Evolutionary conservation across 2,329 filamentous ascomycete genomes (phyloP), one percentile per base, ranked within the genome.

Genomic region (Nemania sp.): DNA sequence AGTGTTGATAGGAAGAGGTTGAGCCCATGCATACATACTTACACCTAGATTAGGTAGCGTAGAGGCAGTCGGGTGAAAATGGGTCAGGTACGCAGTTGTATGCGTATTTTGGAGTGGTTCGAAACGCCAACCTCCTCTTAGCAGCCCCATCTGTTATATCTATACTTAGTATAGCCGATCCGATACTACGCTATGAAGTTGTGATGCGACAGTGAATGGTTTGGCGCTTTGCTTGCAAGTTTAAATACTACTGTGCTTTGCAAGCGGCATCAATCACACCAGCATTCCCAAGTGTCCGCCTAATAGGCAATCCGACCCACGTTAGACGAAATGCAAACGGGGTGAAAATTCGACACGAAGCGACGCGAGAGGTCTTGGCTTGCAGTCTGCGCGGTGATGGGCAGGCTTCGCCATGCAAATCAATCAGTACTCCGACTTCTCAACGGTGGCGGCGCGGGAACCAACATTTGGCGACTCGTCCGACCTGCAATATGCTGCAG

Each of bases 361-460:
- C 6, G 26, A 31, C 8, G 36, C 49, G 39, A 53, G 22, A 12
- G 24, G 17, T 51, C 51, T 51, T 54, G 54, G 51, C 54, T 20
- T 44, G 51, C 54, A 50, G 50, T 57, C 54, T 54, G 54, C 54
- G 49, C 47, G 24, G 47, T 57, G 51, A 57, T 54, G 54, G 54
- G 43, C 47, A 56, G 52, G 50, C 52, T 54, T 42, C 43, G 45
- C 37, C 52, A 61, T 62, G 63, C 59, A 63, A 56, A 57, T 62
- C 58, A 61, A 63, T 55, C 55, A 56, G 52, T 30, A 43, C 46
- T 54, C 44, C 58, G 24, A 44, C 19, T 39, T 22, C n/a, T 41
- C 39, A 30, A 39, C 9, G n/a, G n/a, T n/a, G n/a, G n/a, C n/a
- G n/a, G n/a, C n/a, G 57, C 45, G 45, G 45, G 42, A 49, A 47